Evolutionary conservation across 345 rosid species (phyloP).

Genomic region (Carallia brachiata): DNA sequence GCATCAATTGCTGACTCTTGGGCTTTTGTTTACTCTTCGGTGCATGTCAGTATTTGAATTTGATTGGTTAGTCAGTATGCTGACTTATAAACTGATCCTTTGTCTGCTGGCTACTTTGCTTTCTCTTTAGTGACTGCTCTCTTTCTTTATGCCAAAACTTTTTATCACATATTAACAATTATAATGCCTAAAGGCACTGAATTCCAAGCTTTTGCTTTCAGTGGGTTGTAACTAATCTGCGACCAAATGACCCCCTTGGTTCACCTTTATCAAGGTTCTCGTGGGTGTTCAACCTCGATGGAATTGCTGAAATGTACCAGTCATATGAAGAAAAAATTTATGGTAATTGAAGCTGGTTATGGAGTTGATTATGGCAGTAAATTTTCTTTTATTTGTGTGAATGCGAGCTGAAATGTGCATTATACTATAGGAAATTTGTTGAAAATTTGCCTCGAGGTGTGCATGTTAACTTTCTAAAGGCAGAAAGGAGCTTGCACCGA

Average conservation of each 20-base stretch:
- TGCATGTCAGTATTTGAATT: too few species aligned
- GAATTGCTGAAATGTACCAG: constrained; percentile 72
- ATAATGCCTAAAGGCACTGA: not conserved
- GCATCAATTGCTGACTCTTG: too few species aligned
- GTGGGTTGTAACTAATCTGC: constrained; percentile 95
- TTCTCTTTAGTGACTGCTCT: too few species aligned
- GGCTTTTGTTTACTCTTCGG: too few species aligned
- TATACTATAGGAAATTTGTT: constrained; percentile 60
- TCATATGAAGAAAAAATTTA: constrained; percentile 83
- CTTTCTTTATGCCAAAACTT: too few species aligned
- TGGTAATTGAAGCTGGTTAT: constrained; percentile 46
- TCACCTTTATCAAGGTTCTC: constrained; percentile 57
- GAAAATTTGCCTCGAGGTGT: constrained; percentile 86
- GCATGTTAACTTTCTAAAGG: constrained; percentile 85
- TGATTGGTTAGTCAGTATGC: too few species aligned
- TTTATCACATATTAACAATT: not conserved
- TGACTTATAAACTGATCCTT: too few species aligned
- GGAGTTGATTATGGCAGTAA: not conserved
- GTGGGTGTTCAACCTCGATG: constrained; percentile 80
- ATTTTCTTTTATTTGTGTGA: not conserved
- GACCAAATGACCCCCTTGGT: constrained; percentile 35
- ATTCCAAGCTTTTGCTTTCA: constrained; percentile 27
- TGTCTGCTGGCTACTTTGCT: too few species aligned
- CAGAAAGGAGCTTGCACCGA: constrained; percentile 94
- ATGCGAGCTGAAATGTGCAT: not conserved